Conservation (phyloP, 164 flowering plant species). For the Platanus orientalis region DNA sequence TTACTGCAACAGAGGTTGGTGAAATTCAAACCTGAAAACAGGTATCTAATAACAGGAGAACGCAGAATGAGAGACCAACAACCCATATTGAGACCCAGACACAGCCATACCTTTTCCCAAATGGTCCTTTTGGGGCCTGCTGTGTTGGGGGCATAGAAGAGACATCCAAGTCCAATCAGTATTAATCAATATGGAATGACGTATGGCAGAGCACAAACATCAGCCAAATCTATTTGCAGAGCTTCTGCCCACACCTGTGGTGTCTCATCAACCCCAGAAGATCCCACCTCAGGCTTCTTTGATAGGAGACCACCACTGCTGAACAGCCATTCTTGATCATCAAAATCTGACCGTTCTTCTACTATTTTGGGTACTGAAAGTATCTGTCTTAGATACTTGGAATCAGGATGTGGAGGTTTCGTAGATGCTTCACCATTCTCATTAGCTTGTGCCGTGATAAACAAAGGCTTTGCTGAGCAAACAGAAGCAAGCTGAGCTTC, state of each 20-base stretch:
- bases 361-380: conserved; percentile 55
- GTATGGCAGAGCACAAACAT: conserved; percentile 70
- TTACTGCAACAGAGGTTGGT: conserved; percentile 19
- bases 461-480: conserved; percentile 12
- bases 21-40: conserved; percentile 19
- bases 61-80: conserved; percentile 23
- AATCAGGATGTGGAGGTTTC: conserved; percentile 74
- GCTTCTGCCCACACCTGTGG: conserved; percentile 71
- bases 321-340: conserved; percentile 72
- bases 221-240: conserved; percentile 49
- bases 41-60: conserved; percentile 20
- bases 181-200: conserved; percentile 68
- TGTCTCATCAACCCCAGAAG: conserved; percentile 25
- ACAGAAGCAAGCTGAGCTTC: conserved; percentile 27
- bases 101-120: conserved; percentile 17
- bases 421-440: conserved; percentile 33
- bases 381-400: conserved; percentile 46
- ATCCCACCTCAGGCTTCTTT: conserved; percentile 28
- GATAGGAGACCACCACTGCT: conserved; percentile 12
- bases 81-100: conserved; percentile 16
- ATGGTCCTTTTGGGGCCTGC: conserved; percentile 8
- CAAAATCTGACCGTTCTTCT: conserved; percentile 55
- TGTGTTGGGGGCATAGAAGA: neutral
- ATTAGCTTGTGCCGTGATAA: conserved; percentile 19
- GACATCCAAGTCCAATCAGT: conserved; percentile 5